These are phyloP conservation scores for Maudiozyma pseudohumilis DNA, from an alignment of 805 yeast species.

Conservation along the genomic window DNA sequence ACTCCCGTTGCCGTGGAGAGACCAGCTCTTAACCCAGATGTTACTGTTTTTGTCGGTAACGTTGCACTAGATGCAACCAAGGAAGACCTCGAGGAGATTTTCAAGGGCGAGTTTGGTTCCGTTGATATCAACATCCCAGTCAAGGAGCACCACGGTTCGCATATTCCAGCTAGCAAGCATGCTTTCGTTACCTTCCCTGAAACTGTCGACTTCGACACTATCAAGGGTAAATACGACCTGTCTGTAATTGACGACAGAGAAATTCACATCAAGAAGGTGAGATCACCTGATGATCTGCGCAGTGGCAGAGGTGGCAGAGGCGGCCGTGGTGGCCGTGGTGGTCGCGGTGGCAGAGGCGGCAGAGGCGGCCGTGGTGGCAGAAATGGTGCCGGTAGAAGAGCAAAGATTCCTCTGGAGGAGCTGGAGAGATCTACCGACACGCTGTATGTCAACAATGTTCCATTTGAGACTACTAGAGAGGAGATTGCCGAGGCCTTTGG, in stretches of 20 bases:
- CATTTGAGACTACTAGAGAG: conserved; percentile 50
- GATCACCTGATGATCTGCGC: conserved; percentile 12
- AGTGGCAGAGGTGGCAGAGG: conserved; percentile 6
- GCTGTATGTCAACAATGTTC: conserved; percentile 53
- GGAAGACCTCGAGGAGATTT: conserved; percentile 21
- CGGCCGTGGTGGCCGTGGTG: conserved; percentile 9
- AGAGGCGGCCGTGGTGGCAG: conserved; percentile 11
- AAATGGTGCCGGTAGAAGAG: conserved; percentile 20
- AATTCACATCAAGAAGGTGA: conserved; percentile 26
- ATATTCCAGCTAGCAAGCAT: conserved; percentile 21
- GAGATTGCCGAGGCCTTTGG: conserved; percentile 46
- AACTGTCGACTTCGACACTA: conserved; percentile 23
- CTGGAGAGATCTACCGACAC: conserved; percentile 39
- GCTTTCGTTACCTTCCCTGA: conserved; percentile 27
- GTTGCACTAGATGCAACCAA: conserved; percentile 24
- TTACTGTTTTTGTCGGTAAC: conserved; percentile 28
- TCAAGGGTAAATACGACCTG: conserved; percentile 24
- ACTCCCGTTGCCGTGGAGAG: conserved; percentile 3
- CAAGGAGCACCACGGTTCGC: conserved; percentile 16
- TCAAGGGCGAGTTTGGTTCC: conserved; percentile 19
- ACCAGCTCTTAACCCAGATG: conserved; percentile 23
- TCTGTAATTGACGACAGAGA: conserved; percentile 25
- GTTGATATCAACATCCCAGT: conserved; percentile 27
- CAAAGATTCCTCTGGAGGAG: conserved; percentile 30
- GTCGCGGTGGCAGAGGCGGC: conserved; percentile 13